A percentile compares a stretch with the other conserved stretches of the same genome.
These are phyloP conservation scores for Hygrocybe coccinea DNA, from an alignment of 768 basidiomycete species.

Conservation along the genomic window DNA sequence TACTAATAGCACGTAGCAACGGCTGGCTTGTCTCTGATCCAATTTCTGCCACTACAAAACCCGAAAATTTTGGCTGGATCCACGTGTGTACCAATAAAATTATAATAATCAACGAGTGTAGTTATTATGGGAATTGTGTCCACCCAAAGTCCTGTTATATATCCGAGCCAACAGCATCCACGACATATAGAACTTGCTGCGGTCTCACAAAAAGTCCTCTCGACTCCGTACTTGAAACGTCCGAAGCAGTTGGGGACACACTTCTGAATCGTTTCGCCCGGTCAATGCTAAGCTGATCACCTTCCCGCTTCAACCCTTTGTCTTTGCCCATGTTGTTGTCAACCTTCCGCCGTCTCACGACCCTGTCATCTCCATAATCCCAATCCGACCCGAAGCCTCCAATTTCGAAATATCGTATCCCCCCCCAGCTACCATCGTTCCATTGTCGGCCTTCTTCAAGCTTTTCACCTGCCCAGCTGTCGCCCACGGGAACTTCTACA, in stretches of 20 bases:
- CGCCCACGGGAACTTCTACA: conserved; percentile 76
- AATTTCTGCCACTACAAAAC: too few species aligned
- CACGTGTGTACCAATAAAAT: too few species aligned
- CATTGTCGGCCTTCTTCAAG: conserved; percentile 60
- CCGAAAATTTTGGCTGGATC: too few species aligned
- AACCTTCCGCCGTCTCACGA: conserved; percentile 41
- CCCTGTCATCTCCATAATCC: conserved; percentile 55
- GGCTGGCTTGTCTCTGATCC: too few species aligned
- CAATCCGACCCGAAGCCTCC: conserved; percentile 52
- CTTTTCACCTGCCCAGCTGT: conserved; percentile 41
- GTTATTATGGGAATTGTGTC: too few species aligned
- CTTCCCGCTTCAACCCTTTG: conserved; percentile 37
- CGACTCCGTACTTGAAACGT: conserved; percentile 48
- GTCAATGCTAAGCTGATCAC: conserved; percentile 45
- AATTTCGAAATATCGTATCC: conserved; percentile 81
- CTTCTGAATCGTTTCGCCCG: conserved; percentile 67
- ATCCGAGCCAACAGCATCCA: conserved; percentile 72
- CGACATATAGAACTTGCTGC: conserved; percentile 81
- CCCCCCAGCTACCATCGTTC: conserved; percentile 82
- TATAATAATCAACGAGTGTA: too few species aligned
- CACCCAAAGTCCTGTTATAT: too few species aligned
- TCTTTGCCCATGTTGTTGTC: conserved; percentile 35
- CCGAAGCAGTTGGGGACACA: conserved; percentile 62
- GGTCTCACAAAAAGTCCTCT: conserved; percentile 80
- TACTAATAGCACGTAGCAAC: too few species aligned